Evolutionary conservation across 306 rosid species (phyloP).

Genomic region (Arachis stenosperma): DNA sequence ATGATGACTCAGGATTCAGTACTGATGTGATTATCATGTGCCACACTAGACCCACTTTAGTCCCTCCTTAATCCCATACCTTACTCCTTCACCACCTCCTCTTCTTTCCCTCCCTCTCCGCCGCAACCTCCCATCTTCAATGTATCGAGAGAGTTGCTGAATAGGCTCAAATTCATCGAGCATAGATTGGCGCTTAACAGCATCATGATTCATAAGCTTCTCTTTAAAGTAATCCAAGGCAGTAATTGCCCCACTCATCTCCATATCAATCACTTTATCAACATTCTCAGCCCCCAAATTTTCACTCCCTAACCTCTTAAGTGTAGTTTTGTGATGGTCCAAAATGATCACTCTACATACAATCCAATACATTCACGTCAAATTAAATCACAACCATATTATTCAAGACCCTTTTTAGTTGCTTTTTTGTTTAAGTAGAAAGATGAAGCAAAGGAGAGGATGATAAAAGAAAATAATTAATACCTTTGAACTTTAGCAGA

Average conservation of each 20-base stretch:
- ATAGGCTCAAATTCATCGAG: slow-evolving; percentile 55
- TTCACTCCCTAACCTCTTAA: slow-evolving; percentile 49
- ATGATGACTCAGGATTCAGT: too few species aligned
- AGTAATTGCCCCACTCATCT: slow-evolving; percentile 86
- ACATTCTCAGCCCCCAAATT: slow-evolving; percentile 49
- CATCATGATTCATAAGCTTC: slow-evolving; percentile 44
- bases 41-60: too few species aligned
- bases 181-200: slow-evolving; percentile 33
- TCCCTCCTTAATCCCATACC: too few species aligned
- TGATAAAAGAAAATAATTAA: too few species aligned
- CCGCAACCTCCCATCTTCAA: slow-evolving; percentile 62
- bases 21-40: too few species aligned
- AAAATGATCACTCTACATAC: slow-evolving; percentile 60
- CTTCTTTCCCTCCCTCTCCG: too few species aligned
- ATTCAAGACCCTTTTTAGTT: background rate
- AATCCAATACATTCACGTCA: background rate
- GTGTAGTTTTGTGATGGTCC: slow-evolving; percentile 94
- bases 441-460: too few species aligned
- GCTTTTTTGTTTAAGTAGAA: too few species aligned
- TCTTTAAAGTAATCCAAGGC: slow-evolving; percentile 85
- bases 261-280: slow-evolving; percentile 61
- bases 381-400: background rate
- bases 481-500: slow-evolving; percentile 60
- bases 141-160: slow-evolving; percentile 56
- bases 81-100: too few species aligned